Evolutionary conservation across 441 rosid genomes (phyloP).

Genomic region (Pelargonium citronellum): DNA sequence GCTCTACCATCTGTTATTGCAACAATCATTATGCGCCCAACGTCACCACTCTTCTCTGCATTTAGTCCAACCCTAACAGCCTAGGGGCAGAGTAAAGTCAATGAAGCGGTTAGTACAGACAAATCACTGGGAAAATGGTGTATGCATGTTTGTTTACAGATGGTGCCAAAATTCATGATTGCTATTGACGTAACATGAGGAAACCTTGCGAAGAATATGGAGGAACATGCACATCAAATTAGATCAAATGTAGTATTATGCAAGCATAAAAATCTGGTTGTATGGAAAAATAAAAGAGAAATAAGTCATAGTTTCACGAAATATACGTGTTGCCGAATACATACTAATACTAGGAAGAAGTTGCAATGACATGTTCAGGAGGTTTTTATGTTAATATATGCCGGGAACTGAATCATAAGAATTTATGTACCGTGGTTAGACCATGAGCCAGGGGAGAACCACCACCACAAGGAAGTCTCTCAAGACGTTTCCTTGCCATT

Average conservation of each 20-base stretch:
- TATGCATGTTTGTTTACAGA: neutral
- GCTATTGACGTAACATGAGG: no score
- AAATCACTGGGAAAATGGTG: neutral
- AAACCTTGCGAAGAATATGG: neutral
- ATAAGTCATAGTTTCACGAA: neutral
- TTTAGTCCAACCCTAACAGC: conserved; percentile 94
- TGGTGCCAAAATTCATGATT: neutral
- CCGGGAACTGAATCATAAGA: conserved; percentile 5
- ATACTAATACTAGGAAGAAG: no score
- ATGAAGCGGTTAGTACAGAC: neutral
- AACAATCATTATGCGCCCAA: conserved; percentile 92
- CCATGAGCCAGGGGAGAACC: conserved; percentile 99
- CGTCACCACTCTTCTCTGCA: conserved; percentile 98
- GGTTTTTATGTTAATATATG: neutral
- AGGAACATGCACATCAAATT: neutral
- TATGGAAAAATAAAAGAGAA: neutral
- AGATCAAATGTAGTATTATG: neutral
- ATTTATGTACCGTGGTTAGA: conserved; percentile 70
- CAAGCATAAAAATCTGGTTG: neutral
- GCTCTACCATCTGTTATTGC: conserved; percentile 96
- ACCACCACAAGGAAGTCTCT: conserved; percentile 99
- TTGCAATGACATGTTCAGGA: neutral
- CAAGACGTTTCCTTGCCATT: conserved; percentile 97
- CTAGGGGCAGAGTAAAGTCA: conserved; percentile 27
- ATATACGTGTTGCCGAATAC: no score